phyloP scores from a whole-genome alignment of 805 yeast genomes.

The Kregervanrija delftensis region DNA sequence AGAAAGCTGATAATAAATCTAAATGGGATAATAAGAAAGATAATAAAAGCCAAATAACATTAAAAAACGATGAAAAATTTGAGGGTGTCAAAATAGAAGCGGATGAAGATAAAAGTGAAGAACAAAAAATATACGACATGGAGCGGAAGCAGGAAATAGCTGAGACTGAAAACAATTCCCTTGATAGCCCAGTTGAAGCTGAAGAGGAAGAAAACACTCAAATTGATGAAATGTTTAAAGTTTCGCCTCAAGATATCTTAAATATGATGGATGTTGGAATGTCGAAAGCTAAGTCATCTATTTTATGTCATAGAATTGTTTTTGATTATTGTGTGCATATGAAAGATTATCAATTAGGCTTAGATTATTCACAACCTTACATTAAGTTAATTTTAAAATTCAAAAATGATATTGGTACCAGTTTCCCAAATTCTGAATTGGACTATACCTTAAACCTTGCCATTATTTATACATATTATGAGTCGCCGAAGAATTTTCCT shows the following conservation, averaged over 20 bases:
- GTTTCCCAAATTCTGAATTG: slow-evolving; percentile 44
- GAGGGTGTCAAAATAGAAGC: slow-evolving; percentile 10
- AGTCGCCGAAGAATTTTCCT: slow-evolving; percentile 82
- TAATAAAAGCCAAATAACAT: slow-evolving; percentile 7
- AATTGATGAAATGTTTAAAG: slow-evolving; percentile 15
- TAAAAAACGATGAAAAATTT: slow-evolving; percentile 19
- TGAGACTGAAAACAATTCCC: slow-evolving; percentile 6
- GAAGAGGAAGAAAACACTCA: neutral
- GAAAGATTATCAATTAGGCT: slow-evolving; percentile 58
- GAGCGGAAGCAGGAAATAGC: slow-evolving; percentile 11
- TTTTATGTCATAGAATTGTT: slow-evolving; percentile 61
- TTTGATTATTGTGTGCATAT: slow-evolving; percentile 52
- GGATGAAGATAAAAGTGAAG: neutral
- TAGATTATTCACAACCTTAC: slow-evolving; percentile 54
- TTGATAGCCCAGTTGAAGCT: slow-evolving; percentile 1
- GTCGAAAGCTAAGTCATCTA: slow-evolving; percentile 30
- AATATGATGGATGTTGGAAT: slow-evolving; percentile 34
- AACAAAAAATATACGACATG: slow-evolving; percentile 1
- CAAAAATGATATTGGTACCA: slow-evolving; percentile 39
- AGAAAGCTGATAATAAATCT: slow-evolving; percentile 12
- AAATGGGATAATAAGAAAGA: slow-evolving; percentile 6
- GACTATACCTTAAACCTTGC: slow-evolving; percentile 65
- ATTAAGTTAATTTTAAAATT: slow-evolving; percentile 46
- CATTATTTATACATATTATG: slow-evolving; percentile 70
- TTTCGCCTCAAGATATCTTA: slow-evolving; percentile 28